Base-by-base conservation (phyloP, 176 grass and related monocot genomes). In the Stipa capillata region DNA sequence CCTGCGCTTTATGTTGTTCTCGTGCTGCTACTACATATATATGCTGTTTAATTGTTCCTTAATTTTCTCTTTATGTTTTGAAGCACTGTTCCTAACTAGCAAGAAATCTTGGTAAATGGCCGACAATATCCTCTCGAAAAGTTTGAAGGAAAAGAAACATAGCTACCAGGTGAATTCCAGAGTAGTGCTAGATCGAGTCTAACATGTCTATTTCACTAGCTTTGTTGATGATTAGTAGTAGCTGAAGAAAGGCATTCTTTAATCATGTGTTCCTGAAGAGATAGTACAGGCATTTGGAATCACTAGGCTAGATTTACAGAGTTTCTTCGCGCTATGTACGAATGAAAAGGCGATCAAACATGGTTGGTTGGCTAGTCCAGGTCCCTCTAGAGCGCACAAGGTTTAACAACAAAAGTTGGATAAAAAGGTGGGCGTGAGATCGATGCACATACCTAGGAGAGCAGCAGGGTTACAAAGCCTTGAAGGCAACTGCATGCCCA, bases 401-500 rank as follows among this genome's bases (percentile, higher is more conserved):
- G 42, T 81, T 69, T 9, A 50, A 76, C 33, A 74, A 21, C 5
- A 34, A 55, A 83, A 83, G 80, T 32, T 25, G 14, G 79, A 83
- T 65, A 29, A 57, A 73, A n/a, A n/a, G n/a, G n/a, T n/a, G n/a
- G n/a, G n/a, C n/a, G n/a, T n/a, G n/a, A n/a, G n/a, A n/a, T n/a
- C 50, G 18, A 25, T 51, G 16, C 34, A 53, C 61, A 59, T 39
- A 36, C n/a, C 64, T 29, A 49, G 61, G 78, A 82, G 79, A 61
- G 43, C 42, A 72, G 40, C 5, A 35, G 68, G 40, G 78, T 69
- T 48, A 73, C 48, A 67, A 6, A 88, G 31, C 74, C 86, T 88
- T 88, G 40, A 88, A 88, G 81, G 40, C 86, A 88, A 79, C 81
- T 84, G 68, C 75, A 74, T 66, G 49, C 48, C 14, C 18, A 28